These are phyloP conservation scores for Papilionanthe hybrid DNA, from an alignment of 116 monocot genomes.

Conservation along the genomic window DNA sequence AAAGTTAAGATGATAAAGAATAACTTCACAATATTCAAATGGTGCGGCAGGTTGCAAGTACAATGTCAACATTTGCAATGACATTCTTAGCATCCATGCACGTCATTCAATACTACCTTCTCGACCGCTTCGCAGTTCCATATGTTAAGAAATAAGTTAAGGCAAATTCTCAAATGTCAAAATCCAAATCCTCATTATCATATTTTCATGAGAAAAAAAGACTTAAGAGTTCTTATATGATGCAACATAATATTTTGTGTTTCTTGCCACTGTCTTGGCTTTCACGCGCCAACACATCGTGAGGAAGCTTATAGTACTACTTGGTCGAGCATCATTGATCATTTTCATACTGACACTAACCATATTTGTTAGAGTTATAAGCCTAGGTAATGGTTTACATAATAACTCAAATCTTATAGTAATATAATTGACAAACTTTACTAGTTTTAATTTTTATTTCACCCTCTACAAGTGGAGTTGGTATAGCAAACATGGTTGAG, in stretches of 20 bases:
- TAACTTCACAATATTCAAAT: neutral
- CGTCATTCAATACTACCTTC: slow-evolving; percentile 50
- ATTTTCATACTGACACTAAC: slow-evolving; percentile 53
- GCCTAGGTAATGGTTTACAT: slow-evolving; percentile 29
- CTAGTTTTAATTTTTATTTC: neutral
- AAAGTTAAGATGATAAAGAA: neutral
- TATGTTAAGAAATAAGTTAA: slow-evolving; percentile 25
- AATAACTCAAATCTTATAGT: neutral
- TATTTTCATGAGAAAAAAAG: neutral
- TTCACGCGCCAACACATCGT: slow-evolving; percentile 45
- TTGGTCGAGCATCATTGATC: slow-evolving; percentile 57
- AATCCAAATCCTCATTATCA: neutral
- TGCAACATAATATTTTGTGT: slow-evolving; percentile 38
- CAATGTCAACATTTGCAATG: slow-evolving; percentile 59
- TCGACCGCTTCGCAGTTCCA: slow-evolving; percentile 42
- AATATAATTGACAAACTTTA: neutral
- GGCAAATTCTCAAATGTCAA: neutral
- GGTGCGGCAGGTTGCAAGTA: slow-evolving; percentile 42
- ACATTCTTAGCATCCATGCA: slow-evolving; percentile 57
- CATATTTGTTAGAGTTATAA: slow-evolving; percentile 49
- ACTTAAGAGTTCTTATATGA: neutral
- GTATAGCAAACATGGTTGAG: slow-evolving; percentile 41
- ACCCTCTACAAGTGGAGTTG: slow-evolving; percentile 37
- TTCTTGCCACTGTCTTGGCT: slow-evolving; percentile 43
- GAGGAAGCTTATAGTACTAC: slow-evolving; percentile 31